Evolutionary conservation across 164 flowering plant species (phyloP).

Genomic region (Chimonanthus praecox): DNA sequence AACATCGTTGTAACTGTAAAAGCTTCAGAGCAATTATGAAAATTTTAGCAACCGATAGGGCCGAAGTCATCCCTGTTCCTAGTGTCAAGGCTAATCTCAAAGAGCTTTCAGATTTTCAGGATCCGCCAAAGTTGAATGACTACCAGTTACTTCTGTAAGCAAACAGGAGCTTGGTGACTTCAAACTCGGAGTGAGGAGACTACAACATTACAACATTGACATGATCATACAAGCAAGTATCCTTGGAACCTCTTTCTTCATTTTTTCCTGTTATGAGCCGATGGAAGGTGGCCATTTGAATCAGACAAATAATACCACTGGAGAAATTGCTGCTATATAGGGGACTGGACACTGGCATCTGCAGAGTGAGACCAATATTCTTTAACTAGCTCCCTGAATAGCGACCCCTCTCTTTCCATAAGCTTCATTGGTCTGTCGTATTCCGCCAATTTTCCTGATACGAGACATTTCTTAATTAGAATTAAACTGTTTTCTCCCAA

Average conservation of each 20-base stretch:
- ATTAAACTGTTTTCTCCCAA: neutral
- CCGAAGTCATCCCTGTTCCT: neutral
- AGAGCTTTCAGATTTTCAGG: neutral
- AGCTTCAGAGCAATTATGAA: too few species aligned
- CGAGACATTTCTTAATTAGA: neutral
- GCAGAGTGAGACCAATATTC: constrained; percentile 81
- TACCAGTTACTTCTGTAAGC: neutral
- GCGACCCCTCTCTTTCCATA: constrained; percentile 63
- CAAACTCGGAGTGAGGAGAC: neutral
- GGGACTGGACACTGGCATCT: constrained; percentile 1
- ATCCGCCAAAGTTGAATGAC: neutral
- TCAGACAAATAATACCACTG: neutral
- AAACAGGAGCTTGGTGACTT: neutral
- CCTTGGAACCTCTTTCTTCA: neutral
- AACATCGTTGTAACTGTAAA: too few species aligned
- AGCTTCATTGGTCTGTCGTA: constrained; percentile 73
- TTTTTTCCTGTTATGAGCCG: neutral
- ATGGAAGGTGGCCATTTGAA: neutral
- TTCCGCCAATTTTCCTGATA: constrained; percentile 63
- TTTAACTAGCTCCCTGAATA: constrained; percentile 75
- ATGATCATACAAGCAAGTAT: neutral
- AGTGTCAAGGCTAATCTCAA: neutral
- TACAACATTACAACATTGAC: neutral
- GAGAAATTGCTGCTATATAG: neutral
- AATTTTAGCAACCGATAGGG: neutral